These are phyloP conservation scores for Triticum monococcum DNA, from an alignment of 176 grass and related monocot genomes.

Conservation along the genomic window DNA sequence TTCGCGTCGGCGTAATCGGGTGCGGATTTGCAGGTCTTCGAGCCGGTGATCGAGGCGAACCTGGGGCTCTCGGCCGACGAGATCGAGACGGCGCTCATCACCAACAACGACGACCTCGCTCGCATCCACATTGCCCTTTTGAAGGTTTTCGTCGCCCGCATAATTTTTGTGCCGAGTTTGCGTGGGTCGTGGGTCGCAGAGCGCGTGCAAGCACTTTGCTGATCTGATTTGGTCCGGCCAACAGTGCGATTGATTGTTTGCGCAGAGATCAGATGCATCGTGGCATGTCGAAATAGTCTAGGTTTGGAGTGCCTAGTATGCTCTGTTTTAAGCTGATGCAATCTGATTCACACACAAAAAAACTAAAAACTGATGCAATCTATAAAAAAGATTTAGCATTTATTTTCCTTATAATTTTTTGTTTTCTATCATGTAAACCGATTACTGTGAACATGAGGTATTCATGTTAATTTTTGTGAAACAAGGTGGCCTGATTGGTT, in stretches of 20 bases:
- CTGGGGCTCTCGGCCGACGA: conserved; percentile 77
- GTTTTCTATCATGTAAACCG: background rate
- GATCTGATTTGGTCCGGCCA: background rate
- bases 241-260: background rate
- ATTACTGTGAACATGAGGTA: background rate
- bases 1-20: background rate
- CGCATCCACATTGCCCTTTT: conserved; percentile 73
- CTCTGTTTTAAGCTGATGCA: background rate
- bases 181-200: background rate
- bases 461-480: background rate
- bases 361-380: too few relatives aligned
- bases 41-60: conserved; percentile 64
- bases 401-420: background rate
- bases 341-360: too few relatives aligned
- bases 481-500: background rate
- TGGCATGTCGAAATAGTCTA: background rate
- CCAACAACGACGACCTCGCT: conserved; percentile 48
- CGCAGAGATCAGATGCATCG: background rate
- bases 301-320: background rate
- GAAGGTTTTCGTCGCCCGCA: conserved; percentile 42
- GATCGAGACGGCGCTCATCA: conserved; percentile 70
- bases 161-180: background rate
- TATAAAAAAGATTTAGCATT: too few relatives aligned
- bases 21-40: conserved; percentile 57
- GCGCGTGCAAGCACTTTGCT: background rate